phyloP scores from a whole-genome alignment of 805 yeast species.

The Cyberlindnera maritima region DNA sequence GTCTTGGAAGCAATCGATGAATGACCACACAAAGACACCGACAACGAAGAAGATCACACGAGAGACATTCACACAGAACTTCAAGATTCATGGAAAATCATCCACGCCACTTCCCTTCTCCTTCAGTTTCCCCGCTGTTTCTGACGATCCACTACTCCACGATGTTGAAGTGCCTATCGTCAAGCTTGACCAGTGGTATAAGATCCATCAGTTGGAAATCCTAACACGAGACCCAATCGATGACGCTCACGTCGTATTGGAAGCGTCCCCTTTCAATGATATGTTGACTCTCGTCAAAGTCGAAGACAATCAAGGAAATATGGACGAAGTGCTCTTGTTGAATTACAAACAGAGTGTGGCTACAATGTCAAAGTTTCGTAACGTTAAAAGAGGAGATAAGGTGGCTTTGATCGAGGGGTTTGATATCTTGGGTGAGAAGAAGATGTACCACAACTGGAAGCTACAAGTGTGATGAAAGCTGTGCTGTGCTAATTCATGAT shows the following conservation, averaged over 20 bases:
- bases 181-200: constrained; percentile 24
- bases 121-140: background rate
- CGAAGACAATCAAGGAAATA: background rate
- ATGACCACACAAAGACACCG: background rate
- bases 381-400: constrained; percentile 15
- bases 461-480: constrained; percentile 4
- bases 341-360: constrained; percentile 17
- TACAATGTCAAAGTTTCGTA: constrained; percentile 10
- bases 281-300: constrained; percentile 12
- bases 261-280: constrained; percentile 14
- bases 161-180: constrained; percentile 19
- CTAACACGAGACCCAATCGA: background rate
- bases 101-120: background rate
- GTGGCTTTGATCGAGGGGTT: constrained; percentile 11
- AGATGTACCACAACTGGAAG: constrained; percentile 24
- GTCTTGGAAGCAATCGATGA: constrained; percentile 3
- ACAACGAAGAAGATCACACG: constrained; percentile 4
- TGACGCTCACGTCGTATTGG: constrained; percentile 3
- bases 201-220: constrained; percentile 16
- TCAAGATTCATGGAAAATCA: background rate
- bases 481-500: no score
- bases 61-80: constrained; percentile 1
- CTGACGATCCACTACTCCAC: constrained; percentile 5
- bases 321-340: constrained; percentile 13
- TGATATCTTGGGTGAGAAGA: constrained; percentile 2